Percentiles rank a stretch among this genome's conserved stretches.
These are phyloP conservation scores for Nelumbo lutea DNA, from an alignment of 164 flowering plant species.

Conservation along the genomic window DNA sequence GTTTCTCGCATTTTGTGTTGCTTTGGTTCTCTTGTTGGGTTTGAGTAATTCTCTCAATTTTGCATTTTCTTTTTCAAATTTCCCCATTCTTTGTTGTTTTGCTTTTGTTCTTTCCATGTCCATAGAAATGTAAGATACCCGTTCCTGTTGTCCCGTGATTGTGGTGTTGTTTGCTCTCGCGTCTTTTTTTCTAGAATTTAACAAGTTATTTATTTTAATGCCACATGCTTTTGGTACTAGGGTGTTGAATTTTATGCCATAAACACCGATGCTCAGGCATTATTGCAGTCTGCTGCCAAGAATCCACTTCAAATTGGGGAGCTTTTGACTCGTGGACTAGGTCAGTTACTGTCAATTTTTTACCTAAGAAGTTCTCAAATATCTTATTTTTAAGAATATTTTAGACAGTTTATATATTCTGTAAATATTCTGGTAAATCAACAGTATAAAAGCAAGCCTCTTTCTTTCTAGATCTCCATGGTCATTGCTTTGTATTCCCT, in stretches of 20 bases:
- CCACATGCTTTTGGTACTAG: slow-evolving; percentile 27
- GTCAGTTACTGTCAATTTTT: slow-evolving; percentile 35
- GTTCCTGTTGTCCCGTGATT: neutral
- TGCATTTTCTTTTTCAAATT: neutral
- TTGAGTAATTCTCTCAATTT: neutral
- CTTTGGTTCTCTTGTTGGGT: too few relatives aligned
- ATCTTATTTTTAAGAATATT: neutral
- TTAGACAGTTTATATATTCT: neutral
- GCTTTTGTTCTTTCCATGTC: neutral
- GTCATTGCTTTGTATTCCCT: slow-evolving; percentile 4
- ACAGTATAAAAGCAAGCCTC: neutral
- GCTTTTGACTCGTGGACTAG: slow-evolving; percentile 97
- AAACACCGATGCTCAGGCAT: slow-evolving; percentile 90
- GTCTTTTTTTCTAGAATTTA: neutral
- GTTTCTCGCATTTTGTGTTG: slow-evolving; percentile 5
- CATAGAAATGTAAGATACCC: neutral
- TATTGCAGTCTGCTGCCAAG: slow-evolving; percentile 75
- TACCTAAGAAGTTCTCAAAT: neutral
- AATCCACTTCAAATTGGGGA: slow-evolving; percentile 96
- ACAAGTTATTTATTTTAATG: neutral
- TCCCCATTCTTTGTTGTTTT: neutral
- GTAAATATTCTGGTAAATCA: neutral
- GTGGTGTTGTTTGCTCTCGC: neutral
- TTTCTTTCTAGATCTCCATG: neutral
- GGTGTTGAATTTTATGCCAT: slow-evolving; percentile 96